Evolutionary conservation across 306 rosid genomes (phyloP), one percentile per base, ranked within the genome.

Genomic region (Prunus kanzakura): DNA sequence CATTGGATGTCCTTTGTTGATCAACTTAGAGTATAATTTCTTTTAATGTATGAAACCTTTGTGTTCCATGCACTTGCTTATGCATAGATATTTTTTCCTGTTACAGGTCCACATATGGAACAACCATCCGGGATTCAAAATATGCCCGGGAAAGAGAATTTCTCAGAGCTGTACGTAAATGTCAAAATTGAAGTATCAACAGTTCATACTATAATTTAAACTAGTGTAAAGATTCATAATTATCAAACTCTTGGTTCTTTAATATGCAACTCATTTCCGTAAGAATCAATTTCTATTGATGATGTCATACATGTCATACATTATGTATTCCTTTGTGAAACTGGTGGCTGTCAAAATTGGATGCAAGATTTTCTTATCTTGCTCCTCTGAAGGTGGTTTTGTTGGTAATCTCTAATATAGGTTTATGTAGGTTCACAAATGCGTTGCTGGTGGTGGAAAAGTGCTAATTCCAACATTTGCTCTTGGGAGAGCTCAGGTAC

Each of bases 401-500:
- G 16, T 8, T 70, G 45, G 65, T 23, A n/a, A 20, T 71, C 18
- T 16, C 19, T n/a, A 29, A 64, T 15, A 35, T 67, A 3, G 51
- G 64, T 49, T 47, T 74, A 41, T 78, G 49, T 72, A 94, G 98
- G 96, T 91, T 74, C 95, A 91, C 78, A 87, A 85, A 71, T 94
- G 97, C 74, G 86, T 94, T 58, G 87, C 90, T 35, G 82, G 85
- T 14, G 97, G 97, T 75, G 98, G 98, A 68, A 94, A 91, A 81
- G 98, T 94, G 77, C 96, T 91, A 75, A 91, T 94, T 90, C 97
- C 98, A 75, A 85, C 98, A 67, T 91, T 90, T 87, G 98, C 93
- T 73, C 90, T 94, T n/a, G 97, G 97, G 84, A 91, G 97, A 86
- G 96, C 98, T 82, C 97, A 94, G 98, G 98, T 94, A 82, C 69